Evolutionary conservation across 192 early-diverging fungal species (phyloP).

Genomic region (Lobosporangium transversale): DNA sequence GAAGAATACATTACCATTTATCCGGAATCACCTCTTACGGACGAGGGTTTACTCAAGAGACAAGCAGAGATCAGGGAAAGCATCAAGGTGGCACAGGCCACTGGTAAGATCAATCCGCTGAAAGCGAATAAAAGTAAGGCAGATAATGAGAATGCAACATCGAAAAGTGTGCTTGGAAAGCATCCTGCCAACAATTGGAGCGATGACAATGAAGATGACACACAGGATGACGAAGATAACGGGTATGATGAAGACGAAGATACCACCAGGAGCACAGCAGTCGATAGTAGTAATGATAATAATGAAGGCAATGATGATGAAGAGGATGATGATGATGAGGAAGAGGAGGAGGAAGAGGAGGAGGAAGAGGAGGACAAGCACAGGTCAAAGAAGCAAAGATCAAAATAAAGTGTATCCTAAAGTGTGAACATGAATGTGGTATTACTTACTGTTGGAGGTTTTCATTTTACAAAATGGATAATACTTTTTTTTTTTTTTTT

Average conservation of each 20-base stretch:
- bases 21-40: conserved; percentile 21
- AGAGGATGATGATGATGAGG: conserved; percentile 16
- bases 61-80: conserved; percentile 32
- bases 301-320: conserved; percentile 36
- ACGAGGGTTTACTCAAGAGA: conserved; percentile 18
- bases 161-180: conserved; percentile 8
- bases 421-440: too few species aligned
- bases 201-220: conserved; percentile 13
- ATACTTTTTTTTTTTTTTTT: too few species aligned
- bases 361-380: neutral
- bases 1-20: conserved; percentile 42
- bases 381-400: neutral
- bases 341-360: conserved; percentile 5
- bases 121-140: neutral
- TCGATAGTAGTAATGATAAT: too few species aligned
- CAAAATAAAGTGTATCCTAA: too few species aligned
- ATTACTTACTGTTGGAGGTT: too few species aligned
- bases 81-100: conserved; percentile 22
- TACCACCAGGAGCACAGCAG: too few species aligned
- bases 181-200: conserved; percentile 46
- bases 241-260: neutral
- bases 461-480: too few species aligned
- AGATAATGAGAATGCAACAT: neutral
- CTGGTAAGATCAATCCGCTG: conserved; percentile 13
- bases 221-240: neutral